Evolutionary conservation across 148 eudicot species (phyloP).

Genomic region (Cornus kousa): DNA sequence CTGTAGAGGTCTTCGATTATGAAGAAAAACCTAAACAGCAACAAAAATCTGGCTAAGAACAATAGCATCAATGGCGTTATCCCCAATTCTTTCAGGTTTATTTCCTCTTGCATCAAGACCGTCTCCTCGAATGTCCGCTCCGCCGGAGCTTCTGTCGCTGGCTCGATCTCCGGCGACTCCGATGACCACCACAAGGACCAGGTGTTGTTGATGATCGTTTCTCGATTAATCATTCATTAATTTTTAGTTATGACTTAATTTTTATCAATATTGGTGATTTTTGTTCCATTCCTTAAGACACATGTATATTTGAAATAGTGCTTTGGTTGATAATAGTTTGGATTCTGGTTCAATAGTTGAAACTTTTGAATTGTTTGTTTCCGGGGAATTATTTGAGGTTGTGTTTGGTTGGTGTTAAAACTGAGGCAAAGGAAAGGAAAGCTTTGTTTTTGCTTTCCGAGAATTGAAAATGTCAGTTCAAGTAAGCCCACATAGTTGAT

Average conservation of each 20-base stretch:
- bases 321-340: too few species aligned
- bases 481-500: not conserved
- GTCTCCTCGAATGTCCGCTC: constrained; percentile 93
- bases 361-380: not conserved
- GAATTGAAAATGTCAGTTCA: too few species aligned
- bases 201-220: constrained; percentile 32
- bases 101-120: constrained; percentile 85
- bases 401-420: not conserved
- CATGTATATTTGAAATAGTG: not conserved
- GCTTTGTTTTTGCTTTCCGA: too few species aligned
- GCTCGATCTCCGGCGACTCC: constrained; percentile 58
- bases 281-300: too few species aligned
- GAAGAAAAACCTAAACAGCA: constrained; percentile 30
- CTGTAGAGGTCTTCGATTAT: constrained; percentile 31
- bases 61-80: constrained; percentile 57
- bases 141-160: constrained; percentile 83
- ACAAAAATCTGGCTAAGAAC: constrained; percentile 12
- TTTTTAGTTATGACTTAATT: too few species aligned
- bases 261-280: not conserved
- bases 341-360: not conserved
- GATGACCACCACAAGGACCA: constrained; percentile 76
- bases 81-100: constrained; percentile 70
- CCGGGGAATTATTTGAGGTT: not conserved
- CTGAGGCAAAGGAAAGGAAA: not conserved
- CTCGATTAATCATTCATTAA: not conserved